Conservation (phyloP, 805 yeast species). For the Debaryomyces prosopidis region DNA sequence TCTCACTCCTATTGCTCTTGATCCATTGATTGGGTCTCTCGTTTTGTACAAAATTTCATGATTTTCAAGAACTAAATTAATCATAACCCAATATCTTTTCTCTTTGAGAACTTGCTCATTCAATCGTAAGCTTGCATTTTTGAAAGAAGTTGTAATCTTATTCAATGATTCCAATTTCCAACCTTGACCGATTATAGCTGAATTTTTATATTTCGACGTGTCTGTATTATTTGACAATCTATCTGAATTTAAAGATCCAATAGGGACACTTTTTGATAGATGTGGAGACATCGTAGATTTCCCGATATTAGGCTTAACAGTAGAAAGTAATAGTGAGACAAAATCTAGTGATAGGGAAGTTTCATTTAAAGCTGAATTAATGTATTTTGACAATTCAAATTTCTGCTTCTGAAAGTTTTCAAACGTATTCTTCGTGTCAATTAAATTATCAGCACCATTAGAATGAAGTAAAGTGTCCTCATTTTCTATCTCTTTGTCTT, state of each 20-base stretch:
- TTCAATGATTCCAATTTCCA: slow-evolving; percentile 80
- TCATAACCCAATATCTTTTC: slow-evolving; percentile 60
- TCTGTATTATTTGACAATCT: slow-evolving; percentile 25
- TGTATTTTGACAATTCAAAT: slow-evolving; percentile 50
- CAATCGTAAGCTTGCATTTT: slow-evolving; percentile 51
- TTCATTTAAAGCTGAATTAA: slow-evolving; percentile 79
- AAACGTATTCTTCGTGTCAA: slow-evolving; percentile 18
- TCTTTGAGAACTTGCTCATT: slow-evolving; percentile 60
- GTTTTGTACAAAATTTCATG: slow-evolving; percentile 69
- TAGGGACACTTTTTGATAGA: slow-evolving; percentile 68
- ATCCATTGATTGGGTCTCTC: slow-evolving; percentile 47
- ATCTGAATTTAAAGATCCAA: slow-evolving; percentile 68
- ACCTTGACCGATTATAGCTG: slow-evolving; percentile 58
- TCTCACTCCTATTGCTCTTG: slow-evolving; percentile 70
- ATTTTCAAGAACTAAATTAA: slow-evolving; percentile 46
- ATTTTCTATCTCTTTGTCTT: neutral
- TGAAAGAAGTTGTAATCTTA: slow-evolving; percentile 53
- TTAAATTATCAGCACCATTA: slow-evolving; percentile 11
- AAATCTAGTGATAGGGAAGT: slow-evolving; percentile 86
- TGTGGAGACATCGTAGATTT: slow-evolving; percentile 86
- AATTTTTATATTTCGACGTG: slow-evolving; percentile 21
- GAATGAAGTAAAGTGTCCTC: slow-evolving; percentile 11
- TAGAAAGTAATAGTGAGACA: slow-evolving; percentile 77
- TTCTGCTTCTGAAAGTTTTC: slow-evolving; percentile 52
- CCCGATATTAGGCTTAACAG: slow-evolving; percentile 83